Evolutionary conservation across 2,329 filamentous ascomycete genomes (phyloP).

Genomic region (Huntiella moniliformis): DNA sequence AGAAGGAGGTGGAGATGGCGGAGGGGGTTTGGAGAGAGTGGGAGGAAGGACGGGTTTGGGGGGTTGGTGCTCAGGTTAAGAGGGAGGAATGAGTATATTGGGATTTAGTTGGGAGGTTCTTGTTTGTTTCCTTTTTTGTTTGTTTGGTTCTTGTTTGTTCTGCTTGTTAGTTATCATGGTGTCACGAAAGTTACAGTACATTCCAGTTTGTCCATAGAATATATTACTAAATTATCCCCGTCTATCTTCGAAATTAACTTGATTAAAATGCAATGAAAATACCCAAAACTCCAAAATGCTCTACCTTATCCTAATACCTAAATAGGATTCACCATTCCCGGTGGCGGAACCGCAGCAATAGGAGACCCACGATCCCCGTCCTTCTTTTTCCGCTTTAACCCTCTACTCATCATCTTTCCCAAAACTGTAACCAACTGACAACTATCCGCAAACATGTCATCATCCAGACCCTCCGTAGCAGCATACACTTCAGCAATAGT

Average conservation of each 20-base stretch:
- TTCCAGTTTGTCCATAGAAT: background rate
- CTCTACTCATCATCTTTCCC: conserved; percentile 74
- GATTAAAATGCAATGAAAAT: background rate
- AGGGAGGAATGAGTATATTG: too few relatives aligned
- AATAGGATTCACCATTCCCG: conserved; percentile 27
- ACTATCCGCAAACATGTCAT: conserved; percentile 86
- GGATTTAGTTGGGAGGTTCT: background rate
- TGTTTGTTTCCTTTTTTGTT: background rate
- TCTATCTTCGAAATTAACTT: background rate
- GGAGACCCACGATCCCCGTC: conserved; percentile 14
- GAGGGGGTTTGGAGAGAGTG: conserved; percentile 85
- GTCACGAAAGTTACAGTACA: background rate
- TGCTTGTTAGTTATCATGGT: background rate
- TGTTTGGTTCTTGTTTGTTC: background rate
- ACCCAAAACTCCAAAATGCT: background rate
- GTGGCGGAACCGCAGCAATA: conserved; percentile 15
- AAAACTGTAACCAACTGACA: conserved; percentile 73
- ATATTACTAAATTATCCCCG: background rate
- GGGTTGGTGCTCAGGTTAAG: conserved; percentile 49
- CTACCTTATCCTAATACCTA: conserved; percentile 16
- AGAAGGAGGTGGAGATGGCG: conserved; percentile 64
- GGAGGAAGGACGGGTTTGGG: conserved; percentile 96
- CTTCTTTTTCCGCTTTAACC: conserved; percentile 22
- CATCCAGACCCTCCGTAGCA: conserved; percentile 78
- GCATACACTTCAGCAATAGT: conserved; percentile 85